These are phyloP conservation scores for Psilocybe cubensis DNA, from an alignment of 768 basidiomycete species.

Conservation along the genomic window DNA sequence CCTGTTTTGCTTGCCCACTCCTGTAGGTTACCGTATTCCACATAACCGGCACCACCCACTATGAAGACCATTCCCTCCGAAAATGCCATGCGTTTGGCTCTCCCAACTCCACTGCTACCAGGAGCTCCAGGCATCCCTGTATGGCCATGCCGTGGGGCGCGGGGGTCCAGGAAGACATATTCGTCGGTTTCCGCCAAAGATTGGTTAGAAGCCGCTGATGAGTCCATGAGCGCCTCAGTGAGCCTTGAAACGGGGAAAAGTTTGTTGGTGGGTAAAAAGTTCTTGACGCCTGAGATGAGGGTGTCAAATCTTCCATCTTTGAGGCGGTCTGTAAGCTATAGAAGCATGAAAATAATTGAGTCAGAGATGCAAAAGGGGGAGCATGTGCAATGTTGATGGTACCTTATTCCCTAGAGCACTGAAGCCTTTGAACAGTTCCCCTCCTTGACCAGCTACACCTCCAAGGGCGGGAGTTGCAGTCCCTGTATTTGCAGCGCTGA, in stretches of 20 bases:
- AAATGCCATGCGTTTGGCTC: conserved; percentile 72
- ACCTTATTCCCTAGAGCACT: conserved; percentile 90
- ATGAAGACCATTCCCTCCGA: conserved; percentile 90
- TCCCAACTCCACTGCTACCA: conserved; percentile 43
- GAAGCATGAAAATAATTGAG: conserved; percentile 1
- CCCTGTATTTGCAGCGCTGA: conserved; percentile 55
- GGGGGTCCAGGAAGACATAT: conserved; percentile 92
- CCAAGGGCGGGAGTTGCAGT: conserved; percentile 70
- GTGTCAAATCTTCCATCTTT: conserved; percentile 98
- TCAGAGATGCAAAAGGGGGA: background rate
- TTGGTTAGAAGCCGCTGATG: conserved; percentile 89
- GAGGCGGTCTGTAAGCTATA: conserved; percentile 86
- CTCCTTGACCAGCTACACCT: conserved; percentile 64
- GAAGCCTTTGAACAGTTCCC: conserved; percentile 93
- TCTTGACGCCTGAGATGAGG: conserved; percentile 96
- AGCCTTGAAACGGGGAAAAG: conserved; percentile 90
- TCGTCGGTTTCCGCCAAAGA: conserved; percentile 97
- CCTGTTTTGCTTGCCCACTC: conserved; percentile 89
- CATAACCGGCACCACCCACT: conserved; percentile 96
- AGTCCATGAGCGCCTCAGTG: conserved; percentile 97
- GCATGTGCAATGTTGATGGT: conserved; percentile 22
- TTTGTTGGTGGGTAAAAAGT: conserved; percentile 95
- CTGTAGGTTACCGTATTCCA: conserved; percentile 95
- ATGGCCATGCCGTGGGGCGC: conserved; percentile 64
- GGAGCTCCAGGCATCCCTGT: conserved; percentile 56